phyloP scores from a whole-genome alignment of 2,329 filamentous ascomycete genomes.

The Meredithiella fracta region DNA sequence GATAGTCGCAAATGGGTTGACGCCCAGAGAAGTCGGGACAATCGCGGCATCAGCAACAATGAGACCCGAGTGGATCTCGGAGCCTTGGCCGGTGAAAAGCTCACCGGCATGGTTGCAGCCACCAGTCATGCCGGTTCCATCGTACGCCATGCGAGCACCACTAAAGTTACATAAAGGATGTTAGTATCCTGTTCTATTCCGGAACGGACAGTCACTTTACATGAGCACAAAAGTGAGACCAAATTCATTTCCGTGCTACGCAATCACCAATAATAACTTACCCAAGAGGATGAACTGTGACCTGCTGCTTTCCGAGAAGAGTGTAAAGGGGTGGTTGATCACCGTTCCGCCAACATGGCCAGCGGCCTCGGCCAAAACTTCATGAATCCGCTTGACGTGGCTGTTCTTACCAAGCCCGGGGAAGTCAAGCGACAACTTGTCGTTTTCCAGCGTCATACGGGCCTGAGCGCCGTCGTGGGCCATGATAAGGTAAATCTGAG shows the following conservation, averaged over 20 bases:
- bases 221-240: too few relatives aligned
- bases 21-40: conserved; percentile 45
- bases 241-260: too few relatives aligned
- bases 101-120: conserved; percentile 46
- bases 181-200: neutral
- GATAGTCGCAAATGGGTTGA: conserved; percentile 55
- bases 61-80: conserved; percentile 38
- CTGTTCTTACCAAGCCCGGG: conserved; percentile 39
- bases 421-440: conserved; percentile 43
- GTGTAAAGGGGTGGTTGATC: conserved; percentile 40
- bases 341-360: conserved; percentile 42
- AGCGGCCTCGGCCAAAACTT: conserved; percentile 36
- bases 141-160: conserved; percentile 45
- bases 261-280: conserved; percentile 20
- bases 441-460: conserved; percentile 39
- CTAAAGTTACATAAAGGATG: conserved; percentile 19
- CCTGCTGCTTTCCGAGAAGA: conserved; percentile 37
- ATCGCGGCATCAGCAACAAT: conserved; percentile 45
- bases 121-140: conserved; percentile 39
- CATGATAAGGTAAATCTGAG: conserved; percentile 50
- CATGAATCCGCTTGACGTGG: conserved; percentile 36
- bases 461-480: conserved; percentile 50
- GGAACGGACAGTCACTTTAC: too few relatives aligned
- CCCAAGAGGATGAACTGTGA: conserved; percentile 52
- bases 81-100: conserved; percentile 36